A percentile compares a stretch with the other conserved stretches of the same genome.
Conservation (phyloP, 495 filamentous ascomycete species). For the Daldinia concentrica region DNA sequence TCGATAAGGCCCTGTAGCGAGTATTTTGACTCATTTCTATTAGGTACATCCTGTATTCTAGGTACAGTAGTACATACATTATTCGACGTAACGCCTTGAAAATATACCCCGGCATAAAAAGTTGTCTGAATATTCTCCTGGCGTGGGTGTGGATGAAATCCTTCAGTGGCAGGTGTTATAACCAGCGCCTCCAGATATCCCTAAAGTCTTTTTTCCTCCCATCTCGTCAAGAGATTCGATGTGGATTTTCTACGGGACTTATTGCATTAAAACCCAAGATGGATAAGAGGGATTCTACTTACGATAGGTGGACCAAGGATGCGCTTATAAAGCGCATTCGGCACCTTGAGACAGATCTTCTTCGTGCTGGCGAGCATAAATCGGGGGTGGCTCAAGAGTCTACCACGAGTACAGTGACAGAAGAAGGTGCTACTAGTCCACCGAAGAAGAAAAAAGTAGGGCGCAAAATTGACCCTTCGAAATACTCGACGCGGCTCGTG, state of each 20-base stretch:
- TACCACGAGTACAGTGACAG: constrained; percentile 7
- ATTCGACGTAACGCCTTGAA: not conserved
- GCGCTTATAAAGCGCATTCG: constrained; percentile 72
- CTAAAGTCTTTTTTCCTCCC: constrained; percentile 11
- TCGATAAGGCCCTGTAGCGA: constrained; percentile 34
- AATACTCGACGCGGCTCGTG: constrained; percentile 83
- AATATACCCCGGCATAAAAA: not conserved
- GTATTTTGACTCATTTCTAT: constrained; percentile 19
- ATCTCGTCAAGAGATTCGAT: constrained; percentile 26
- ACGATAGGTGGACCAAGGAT: constrained; percentile 68
- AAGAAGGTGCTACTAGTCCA: constrained; percentile 2
- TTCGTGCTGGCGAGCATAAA: constrained; percentile 49
- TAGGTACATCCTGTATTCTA: not conserved
- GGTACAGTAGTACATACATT: not conserved
- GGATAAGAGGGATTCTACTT: constrained; percentile 41
- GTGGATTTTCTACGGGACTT: constrained; percentile 30
- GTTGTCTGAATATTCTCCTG: not conserved
- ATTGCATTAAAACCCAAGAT: constrained; percentile 39
- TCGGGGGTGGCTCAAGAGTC: constrained; percentile 5
- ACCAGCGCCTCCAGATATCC: constrained; percentile 29
- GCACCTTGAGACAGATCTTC: constrained; percentile 69
- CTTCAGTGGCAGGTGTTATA: constrained; percentile 26
- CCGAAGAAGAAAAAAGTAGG: constrained; percentile 51
- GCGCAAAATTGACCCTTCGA: constrained; percentile 75
- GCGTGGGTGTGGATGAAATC: constrained; percentile 35